A percentile compares a stretch with the other conserved stretches of the same genome.
Conservation (phyloP, 129 eudicot genomes). For the Artemisia annua region DNA sequence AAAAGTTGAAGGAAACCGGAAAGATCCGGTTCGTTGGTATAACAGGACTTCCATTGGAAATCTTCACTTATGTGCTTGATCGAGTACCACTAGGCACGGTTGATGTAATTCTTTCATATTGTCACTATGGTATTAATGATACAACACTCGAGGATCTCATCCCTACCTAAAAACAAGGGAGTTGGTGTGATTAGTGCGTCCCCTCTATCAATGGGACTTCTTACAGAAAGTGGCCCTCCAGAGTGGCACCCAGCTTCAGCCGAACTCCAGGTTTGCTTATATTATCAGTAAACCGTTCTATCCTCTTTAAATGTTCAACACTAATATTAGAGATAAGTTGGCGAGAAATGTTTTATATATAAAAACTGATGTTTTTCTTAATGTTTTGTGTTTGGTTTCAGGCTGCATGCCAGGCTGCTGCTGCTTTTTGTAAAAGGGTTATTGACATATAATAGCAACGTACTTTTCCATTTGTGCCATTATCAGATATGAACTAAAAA, state of each 20-base stretch:
- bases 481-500: too few species aligned
- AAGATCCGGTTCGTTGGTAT: slow-evolving; percentile 89
- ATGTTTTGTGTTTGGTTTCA: slow-evolving; percentile 28
- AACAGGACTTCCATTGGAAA: slow-evolving; percentile 89
- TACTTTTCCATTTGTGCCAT: too few species aligned
- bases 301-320: not conserved
- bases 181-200: slow-evolving; percentile 95
- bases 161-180: slow-evolving; percentile 93
- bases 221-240: slow-evolving; percentile 92
- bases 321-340: too few species aligned
- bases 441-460: too few species aligned
- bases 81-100: slow-evolving; percentile 79
- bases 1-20: slow-evolving; percentile 73
- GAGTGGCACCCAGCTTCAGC: slow-evolving; percentile 97
- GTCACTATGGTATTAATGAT: slow-evolving; percentile 85
- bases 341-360: not conserved
- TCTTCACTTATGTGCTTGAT: slow-evolving; percentile 85
- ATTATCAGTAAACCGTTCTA: not conserved
- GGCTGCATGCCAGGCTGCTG: slow-evolving; percentile 83
- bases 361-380: not conserved
- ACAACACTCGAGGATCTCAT: slow-evolving; percentile 74
- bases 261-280: slow-evolving; percentile 63
- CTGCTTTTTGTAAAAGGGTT: slow-evolving; percentile 63
- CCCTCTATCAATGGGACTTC: slow-evolving; percentile 98
- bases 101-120: slow-evolving; percentile 88